phyloP scores from a whole-genome alignment of 495 filamentous ascomycete species.

The Filosporella fistucella region DNA sequence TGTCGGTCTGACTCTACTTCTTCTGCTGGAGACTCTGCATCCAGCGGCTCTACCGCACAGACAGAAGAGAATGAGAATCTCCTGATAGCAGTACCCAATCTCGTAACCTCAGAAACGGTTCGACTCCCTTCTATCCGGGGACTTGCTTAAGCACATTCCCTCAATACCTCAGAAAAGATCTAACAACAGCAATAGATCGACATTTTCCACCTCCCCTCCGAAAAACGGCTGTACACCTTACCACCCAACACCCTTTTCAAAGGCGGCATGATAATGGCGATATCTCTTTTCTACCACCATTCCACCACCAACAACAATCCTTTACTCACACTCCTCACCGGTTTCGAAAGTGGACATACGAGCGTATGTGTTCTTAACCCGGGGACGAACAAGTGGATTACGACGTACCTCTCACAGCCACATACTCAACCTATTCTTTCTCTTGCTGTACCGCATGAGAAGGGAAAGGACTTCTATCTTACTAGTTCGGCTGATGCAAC shows the following conservation, averaged over 20 bases:
- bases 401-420: conserved; percentile 57
- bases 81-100: conserved; percentile 73
- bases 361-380: conserved; percentile 36
- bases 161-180: not conserved
- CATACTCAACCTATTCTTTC: conserved; percentile 88
- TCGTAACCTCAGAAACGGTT: conserved; percentile 68
- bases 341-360: conserved; percentile 82
- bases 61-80: conserved; percentile 39
- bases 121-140: no score
- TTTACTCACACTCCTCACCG: conserved; percentile 59
- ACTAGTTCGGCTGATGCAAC: conserved; percentile 77
- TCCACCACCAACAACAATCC: not conserved
- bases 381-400: conserved; percentile 43
- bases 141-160: no score
- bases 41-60: no score
- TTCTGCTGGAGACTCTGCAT: not conserved
- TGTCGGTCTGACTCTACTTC: not conserved
- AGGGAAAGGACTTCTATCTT: conserved; percentile 51
- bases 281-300: conserved; percentile 53
- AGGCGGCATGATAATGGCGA: conserved; percentile 89
- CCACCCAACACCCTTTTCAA: conserved; percentile 49
- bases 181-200: conserved; percentile 57
- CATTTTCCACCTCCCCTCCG: conserved; percentile 78
- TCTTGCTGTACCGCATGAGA: conserved; percentile 53
- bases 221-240: conserved; percentile 63